Conservation (phyloP, 2,329 filamentous ascomycete genomes). For the Calonectria multiphialidica region DNA sequence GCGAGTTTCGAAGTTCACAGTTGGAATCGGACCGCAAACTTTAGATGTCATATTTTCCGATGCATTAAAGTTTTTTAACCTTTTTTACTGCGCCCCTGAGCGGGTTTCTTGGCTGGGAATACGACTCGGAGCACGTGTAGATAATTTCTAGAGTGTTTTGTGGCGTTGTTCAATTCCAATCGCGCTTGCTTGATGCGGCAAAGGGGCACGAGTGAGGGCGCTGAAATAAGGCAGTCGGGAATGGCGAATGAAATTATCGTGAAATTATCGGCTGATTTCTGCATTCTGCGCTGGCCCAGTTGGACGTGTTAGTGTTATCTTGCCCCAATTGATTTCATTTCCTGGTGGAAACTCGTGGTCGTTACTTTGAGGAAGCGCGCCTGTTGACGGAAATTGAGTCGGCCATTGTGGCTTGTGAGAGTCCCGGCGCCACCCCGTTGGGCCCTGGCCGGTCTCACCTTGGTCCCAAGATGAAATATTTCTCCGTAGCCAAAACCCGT, state of each 20-base stretch:
- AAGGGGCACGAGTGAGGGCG: background rate
- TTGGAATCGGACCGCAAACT: background rate
- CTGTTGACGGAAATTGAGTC: background rate
- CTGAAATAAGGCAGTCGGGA: background rate
- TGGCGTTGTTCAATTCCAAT: background rate
- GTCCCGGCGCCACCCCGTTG: background rate
- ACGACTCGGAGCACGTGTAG: background rate
- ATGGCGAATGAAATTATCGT: background rate
- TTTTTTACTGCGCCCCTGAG: background rate
- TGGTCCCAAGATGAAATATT: background rate
- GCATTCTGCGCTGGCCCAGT: background rate
- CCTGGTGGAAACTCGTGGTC: background rate
- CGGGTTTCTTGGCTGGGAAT: background rate
- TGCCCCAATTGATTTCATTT: background rate
- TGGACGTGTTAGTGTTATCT: background rate
- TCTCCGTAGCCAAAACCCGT: background rate
- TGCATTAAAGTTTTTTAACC: background rate
- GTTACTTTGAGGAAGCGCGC: background rate
- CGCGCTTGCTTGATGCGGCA: slow-evolving; percentile 1
- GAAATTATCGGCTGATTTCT: background rate
- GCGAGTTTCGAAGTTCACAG: background rate
- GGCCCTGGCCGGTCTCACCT: background rate
- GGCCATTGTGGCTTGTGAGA: background rate
- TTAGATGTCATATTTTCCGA: background rate
- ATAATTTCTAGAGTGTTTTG: background rate